A percentile compares a stretch with the other conserved stretches of the same genome.
phyloP scores from a whole-genome alignment of 139 green algal species.

The Monoraphidium neglectum region DNA sequence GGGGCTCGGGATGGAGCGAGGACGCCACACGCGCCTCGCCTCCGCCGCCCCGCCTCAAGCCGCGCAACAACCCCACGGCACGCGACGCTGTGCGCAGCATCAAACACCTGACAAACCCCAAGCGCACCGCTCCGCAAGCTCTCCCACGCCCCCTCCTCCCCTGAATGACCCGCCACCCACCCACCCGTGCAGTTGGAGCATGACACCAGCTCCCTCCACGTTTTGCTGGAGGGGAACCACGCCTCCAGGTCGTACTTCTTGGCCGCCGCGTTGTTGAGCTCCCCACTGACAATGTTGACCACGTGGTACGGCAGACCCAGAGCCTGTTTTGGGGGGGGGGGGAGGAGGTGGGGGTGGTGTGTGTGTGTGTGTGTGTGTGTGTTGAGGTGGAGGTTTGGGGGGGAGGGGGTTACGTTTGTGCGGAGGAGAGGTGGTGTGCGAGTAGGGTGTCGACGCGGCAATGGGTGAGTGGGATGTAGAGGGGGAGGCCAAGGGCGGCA shows the following conservation, averaged over 20 bases:
- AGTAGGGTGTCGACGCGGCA: neutral
- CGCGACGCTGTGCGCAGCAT: neutral
- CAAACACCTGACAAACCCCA: neutral
- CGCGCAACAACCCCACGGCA: neutral
- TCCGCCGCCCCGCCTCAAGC: neutral
- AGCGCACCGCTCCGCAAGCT: no score
- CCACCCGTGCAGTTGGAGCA: constrained; percentile 93
- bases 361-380: no score
- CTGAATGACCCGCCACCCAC: no score
- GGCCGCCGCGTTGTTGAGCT: constrained; percentile 97
- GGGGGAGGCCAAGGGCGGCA: neutral
- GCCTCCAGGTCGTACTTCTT: constrained; percentile 99
- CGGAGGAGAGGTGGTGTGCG: constrained; percentile 69
- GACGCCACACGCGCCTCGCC: no score
- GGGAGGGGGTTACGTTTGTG: neutral
- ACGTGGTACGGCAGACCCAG: constrained; percentile 92
- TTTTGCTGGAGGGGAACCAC: constrained; percentile 94
- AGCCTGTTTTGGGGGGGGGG: constrained; percentile 18
- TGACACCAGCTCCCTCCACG: constrained; percentile 96
- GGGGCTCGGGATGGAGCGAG: no score
- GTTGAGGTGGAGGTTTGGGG: no score
- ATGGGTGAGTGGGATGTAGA: neutral
- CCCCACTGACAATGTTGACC: constrained; percentile 97
- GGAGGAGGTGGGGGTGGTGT: neutral
- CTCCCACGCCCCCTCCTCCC: no score